Percentiles rank a stretch among this genome's conserved stretches.
Conservation (phyloP, 768 basidiomycete genomes). For the Tulasnella sp. region DNA sequence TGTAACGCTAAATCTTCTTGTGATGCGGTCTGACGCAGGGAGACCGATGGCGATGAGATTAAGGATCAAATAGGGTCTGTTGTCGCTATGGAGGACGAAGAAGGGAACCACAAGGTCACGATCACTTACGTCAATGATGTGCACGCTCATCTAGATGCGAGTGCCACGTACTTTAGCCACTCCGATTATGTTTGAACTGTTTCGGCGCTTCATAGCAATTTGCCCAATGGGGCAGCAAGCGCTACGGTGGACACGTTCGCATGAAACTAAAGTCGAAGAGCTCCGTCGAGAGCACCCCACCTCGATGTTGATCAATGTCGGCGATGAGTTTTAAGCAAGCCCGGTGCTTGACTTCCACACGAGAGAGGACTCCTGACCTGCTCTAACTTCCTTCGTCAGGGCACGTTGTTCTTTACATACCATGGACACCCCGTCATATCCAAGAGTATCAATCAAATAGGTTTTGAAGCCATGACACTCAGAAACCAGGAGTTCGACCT, state of each 20-base stretch:
- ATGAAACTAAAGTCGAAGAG: conserved; percentile 32
- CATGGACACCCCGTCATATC: conserved; percentile 34
- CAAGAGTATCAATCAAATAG: conserved; percentile 33
- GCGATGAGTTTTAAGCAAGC: conserved; percentile 36
- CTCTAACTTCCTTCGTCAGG: too few relatives aligned
- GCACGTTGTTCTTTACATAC: too few relatives aligned
- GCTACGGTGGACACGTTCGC: conserved; percentile 33
- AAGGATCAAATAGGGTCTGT: too few relatives aligned
- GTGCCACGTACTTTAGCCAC: not conserved
- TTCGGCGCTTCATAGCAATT: not conserved
- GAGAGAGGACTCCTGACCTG: conserved; percentile 37
- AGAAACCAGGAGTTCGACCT: conserved; percentile 42
- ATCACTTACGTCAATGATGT: conserved; percentile 33
- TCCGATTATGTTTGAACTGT: not conserved
- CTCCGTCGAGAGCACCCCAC: conserved; percentile 27
- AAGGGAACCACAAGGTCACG: conserved; percentile 20
- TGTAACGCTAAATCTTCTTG: too few relatives aligned
- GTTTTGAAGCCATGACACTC: conserved; percentile 35
- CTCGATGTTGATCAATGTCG: conserved; percentile 35
- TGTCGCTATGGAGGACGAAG: too few relatives aligned
- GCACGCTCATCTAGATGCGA: conserved; percentile 23
- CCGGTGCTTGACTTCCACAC: conserved; percentile 23
- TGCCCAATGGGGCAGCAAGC: conserved; percentile 26
- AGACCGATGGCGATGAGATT: too few relatives aligned
- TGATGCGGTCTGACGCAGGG: too few relatives aligned